phyloP scores from a whole-genome alignment of 495 filamentous ascomycete genomes.

The Chaetomium tenue region DNA sequence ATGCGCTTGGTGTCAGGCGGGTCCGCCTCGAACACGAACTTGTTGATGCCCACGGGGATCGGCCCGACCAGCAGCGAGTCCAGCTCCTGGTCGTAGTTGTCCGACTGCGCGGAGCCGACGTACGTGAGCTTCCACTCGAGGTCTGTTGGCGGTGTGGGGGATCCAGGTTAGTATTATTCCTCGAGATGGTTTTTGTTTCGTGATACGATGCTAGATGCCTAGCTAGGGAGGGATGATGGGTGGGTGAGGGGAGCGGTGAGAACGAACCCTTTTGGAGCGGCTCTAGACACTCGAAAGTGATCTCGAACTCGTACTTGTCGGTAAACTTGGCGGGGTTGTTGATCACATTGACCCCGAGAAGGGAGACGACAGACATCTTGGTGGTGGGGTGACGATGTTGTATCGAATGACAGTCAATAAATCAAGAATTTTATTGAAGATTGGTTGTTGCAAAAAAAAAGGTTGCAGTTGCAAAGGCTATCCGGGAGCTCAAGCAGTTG shows the following conservation, averaged over 20 bases:
- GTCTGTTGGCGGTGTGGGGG: constrained; percentile 53
- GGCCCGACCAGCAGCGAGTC: constrained; percentile 95
- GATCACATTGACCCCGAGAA: constrained; percentile 88
- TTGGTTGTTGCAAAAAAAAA: constrained; percentile 2
- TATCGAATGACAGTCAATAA: constrained; percentile 7
- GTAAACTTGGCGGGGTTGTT: constrained; percentile 95
- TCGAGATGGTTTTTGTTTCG: not conserved
- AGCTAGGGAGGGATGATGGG: not conserved
- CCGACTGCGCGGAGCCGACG: constrained; percentile 95
- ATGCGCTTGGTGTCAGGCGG: constrained; percentile 85
- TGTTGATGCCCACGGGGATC: constrained; percentile 95
- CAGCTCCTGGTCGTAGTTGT: constrained; percentile 96
- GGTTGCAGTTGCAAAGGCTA: not conserved
- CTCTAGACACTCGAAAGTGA: constrained; percentile 97
- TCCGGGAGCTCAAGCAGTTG: not conserved
- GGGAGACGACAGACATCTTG: constrained; percentile 93
- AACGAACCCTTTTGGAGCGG: constrained; percentile 76
- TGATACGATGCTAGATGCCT: not conserved
- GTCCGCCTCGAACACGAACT: constrained; percentile 96
- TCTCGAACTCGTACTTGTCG: constrained; percentile 90
- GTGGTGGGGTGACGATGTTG: constrained; percentile 19
- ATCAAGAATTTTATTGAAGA: not conserved
- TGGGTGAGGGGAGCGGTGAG: not conserved
- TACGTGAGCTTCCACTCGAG: constrained; percentile 99
- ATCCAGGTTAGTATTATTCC: not conserved